Percentiles rank a stretch among this genome's conserved stretches.
Evolutionary conservation across 2,329 filamentous ascomycete genomes (phyloP).

Genomic region (Pyricularia pennisetigena): DNA sequence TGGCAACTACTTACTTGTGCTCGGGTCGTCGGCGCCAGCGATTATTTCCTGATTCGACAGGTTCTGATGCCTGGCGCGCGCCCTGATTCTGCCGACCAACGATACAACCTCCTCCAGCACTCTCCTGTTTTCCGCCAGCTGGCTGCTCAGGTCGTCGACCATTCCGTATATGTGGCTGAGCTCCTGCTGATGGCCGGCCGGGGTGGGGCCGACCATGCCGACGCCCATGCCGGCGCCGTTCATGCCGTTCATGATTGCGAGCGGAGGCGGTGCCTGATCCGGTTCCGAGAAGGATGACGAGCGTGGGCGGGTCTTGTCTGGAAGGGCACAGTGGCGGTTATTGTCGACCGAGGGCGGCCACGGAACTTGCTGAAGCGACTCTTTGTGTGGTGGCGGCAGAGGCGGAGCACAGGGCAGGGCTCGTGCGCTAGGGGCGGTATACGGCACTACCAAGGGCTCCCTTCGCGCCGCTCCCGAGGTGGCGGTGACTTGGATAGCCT

Average conservation of each 20-base stretch:
- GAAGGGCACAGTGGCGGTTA: neutral
- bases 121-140: conserved; percentile 50
- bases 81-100: conserved; percentile 52
- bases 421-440: neutral
- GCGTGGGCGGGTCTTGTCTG: neutral
- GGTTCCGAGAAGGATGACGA: neutral
- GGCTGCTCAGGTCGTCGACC: conserved; percentile 56
- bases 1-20: neutral
- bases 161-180: conserved; percentile 59
- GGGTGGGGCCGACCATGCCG: conserved; percentile 42
- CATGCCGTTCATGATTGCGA: conserved; percentile 34
- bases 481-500: neutral
- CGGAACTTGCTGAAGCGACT: neutral
- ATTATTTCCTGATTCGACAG: conserved; percentile 46
- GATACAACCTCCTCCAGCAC: conserved; percentile 54
- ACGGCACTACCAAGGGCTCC: neutral
- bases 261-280: neutral
- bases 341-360: neutral
- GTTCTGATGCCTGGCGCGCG: conserved; percentile 39
- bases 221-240: conserved; percentile 36
- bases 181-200: conserved; percentile 59
- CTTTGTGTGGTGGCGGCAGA: neutral
- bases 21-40: neutral
- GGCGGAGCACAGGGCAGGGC: neutral
- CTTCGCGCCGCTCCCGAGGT: neutral